phyloP scores from a whole-genome alignment of 768 basidiomycete genomes.

The Lentinula sp. region DNA sequence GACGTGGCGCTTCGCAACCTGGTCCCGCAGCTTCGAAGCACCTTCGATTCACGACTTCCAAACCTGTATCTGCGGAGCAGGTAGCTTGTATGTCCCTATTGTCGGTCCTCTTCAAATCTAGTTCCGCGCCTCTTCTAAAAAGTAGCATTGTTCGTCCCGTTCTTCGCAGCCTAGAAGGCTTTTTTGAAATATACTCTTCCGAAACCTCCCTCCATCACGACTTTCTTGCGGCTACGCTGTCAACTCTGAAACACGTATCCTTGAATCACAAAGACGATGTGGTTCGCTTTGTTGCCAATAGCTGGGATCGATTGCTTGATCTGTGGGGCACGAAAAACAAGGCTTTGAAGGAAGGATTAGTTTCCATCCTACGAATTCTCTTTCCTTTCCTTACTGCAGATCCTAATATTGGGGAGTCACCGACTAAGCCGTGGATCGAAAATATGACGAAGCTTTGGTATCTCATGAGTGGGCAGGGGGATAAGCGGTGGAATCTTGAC shows the following conservation, averaged over 20 bases:
- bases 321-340: conserved; percentile 81
- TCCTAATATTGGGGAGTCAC: conserved; percentile 15
- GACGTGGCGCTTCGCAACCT: conserved; percentile 12
- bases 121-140: conserved; percentile 52
- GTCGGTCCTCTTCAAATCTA: conserved; percentile 50
- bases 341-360: conserved; percentile 69
- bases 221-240: conserved; percentile 62
- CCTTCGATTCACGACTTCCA: neutral
- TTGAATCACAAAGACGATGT: conserved; percentile 65
- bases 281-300: conserved; percentile 48
- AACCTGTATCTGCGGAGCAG: conserved; percentile 36
- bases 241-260: conserved; percentile 68
- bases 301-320: conserved; percentile 60
- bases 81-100: conserved; percentile 68
- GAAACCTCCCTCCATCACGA: conserved; percentile 81
- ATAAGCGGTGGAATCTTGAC: conserved; percentile 59
- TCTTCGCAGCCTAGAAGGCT: conserved; percentile 51
- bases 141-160: conserved; percentile 32
- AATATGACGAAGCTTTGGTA: conserved; percentile 49
- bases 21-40: neutral
- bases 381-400: conserved; percentile 62
- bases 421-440: conserved; percentile 27
- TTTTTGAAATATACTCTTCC: conserved; percentile 57
- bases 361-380: conserved; percentile 65
- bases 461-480: conserved; percentile 55